Conservation (phyloP, 2,329 filamentous ascomycete species). For the Epichloe baconii region DNA sequence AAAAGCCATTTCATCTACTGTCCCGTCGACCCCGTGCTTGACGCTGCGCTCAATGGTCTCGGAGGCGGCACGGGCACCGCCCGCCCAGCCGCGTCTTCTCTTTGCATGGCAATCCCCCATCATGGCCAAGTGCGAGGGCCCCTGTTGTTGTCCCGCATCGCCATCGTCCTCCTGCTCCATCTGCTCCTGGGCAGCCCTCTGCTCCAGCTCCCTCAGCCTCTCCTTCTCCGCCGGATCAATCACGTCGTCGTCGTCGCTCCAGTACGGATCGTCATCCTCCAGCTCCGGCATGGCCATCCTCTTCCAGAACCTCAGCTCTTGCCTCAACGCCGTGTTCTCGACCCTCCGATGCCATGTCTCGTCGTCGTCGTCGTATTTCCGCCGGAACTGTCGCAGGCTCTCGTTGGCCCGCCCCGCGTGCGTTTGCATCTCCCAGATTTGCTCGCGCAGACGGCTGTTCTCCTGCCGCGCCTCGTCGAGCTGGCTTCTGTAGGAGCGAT, state of each 20-base stretch:
- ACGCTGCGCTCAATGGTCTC: conserved; percentile 26
- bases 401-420: conserved; percentile 46
- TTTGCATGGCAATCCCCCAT: conserved; percentile 28
- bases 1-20: conserved; percentile 10
- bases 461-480: conserved; percentile 52
- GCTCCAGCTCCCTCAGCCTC: conserved; percentile 36
- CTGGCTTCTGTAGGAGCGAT: conserved; percentile 51
- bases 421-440: conserved; percentile 54
- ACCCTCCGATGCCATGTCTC: conserved; percentile 39
- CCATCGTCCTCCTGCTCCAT: conserved; percentile 22
- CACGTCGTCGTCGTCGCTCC: conserved; percentile 53
- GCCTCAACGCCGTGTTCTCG: conserved; percentile 36
- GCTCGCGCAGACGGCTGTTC: conserved; percentile 48
- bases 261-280: conserved; percentile 45
- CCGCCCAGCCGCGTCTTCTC: conserved; percentile 19
- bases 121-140: conserved; percentile 10
- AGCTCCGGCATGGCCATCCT: conserved; percentile 50
- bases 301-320: conserved; percentile 54
- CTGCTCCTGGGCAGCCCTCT: conserved; percentile 28
- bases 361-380: conserved; percentile 42
- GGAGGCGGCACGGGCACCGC: conserved; percentile 18
- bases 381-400: conserved; percentile 41
- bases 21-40: conserved; percentile 30
- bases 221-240: conserved; percentile 48
- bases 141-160: conserved; percentile 11